Percentiles rank a stretch among this genome's conserved stretches.
Evolutionary conservation across 768 basidiomycete genomes (phyloP).

Genomic region (Suillus fuscotomentosus): DNA sequence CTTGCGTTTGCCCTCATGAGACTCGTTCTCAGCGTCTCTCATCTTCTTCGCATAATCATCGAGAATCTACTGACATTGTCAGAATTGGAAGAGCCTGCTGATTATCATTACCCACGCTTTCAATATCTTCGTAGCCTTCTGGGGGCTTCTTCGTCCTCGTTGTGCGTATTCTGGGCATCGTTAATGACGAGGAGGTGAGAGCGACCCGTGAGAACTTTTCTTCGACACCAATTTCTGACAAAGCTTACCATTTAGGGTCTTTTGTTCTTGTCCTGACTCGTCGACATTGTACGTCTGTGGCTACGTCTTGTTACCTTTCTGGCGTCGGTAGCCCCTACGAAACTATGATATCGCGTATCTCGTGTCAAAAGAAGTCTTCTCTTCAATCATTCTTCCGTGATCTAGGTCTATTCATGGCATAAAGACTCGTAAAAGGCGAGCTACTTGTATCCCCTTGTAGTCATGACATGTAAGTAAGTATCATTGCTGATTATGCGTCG

Average conservation of each 20-base stretch:
- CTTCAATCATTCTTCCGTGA: not conserved
- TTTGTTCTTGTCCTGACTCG: constrained; percentile 1
- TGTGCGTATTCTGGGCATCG: constrained; percentile 93
- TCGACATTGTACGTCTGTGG: constrained; percentile 2
- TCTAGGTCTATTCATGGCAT: not conserved
- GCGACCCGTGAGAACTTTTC: constrained; percentile 17
- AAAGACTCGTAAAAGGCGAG: not conserved
- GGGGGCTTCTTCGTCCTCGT: constrained; percentile 92
- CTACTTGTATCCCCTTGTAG: not conserved
- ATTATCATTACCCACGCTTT: constrained; percentile 47
- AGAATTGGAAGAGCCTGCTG: constrained; percentile 2
- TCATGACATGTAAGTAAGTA: not conserved
- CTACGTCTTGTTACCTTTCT: constrained; percentile 8
- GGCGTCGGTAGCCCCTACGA: not conserved
- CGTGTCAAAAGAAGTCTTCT: not conserved
- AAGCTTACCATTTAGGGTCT: constrained; percentile 11
- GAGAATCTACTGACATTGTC: constrained; percentile 61
- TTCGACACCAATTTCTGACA: constrained; percentile 11
- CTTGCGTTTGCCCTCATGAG: constrained; percentile 97
- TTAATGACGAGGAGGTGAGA: constrained; percentile 18
- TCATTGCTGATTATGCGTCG: too few relatives aligned
- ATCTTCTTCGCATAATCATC: constrained; percentile 99
- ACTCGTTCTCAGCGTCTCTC: constrained; percentile 98
- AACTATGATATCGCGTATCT: not conserved
- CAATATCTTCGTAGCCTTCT: constrained; percentile 95